Conservation (phyloP, 1,139 yeast species). For the Nakaseomyces glabratus region DNA sequence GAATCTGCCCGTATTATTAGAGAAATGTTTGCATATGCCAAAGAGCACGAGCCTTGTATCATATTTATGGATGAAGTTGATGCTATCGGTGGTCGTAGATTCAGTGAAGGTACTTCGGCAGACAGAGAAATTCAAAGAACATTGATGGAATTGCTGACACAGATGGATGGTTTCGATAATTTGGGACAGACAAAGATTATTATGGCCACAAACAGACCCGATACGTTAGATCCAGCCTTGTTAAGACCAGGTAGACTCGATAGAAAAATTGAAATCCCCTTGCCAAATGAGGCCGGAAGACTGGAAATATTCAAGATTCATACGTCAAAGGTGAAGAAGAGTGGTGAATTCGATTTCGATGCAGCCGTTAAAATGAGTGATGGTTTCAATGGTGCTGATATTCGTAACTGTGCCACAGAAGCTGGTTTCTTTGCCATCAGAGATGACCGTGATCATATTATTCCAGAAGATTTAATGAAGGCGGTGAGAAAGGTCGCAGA, state of each 20-base stretch:
- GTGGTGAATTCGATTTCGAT: constrained; percentile 95
- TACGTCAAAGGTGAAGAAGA: constrained; percentile 74
- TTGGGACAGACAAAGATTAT: constrained; percentile 96
- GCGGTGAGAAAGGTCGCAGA: constrained; percentile 98
- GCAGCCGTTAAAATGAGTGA: constrained; percentile 97
- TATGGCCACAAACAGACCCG: constrained; percentile 99
- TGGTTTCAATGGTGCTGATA: constrained; percentile 98
- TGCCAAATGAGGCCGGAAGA: constrained; percentile 96
- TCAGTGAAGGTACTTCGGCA: constrained; percentile 97
- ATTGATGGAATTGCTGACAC: constrained; percentile 92
- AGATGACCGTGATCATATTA: constrained; percentile 90
- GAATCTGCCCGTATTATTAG: constrained; percentile 94
- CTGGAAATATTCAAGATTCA: constrained; percentile 93
- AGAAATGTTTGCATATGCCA: constrained; percentile 98
- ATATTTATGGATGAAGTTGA: constrained; percentile 99
- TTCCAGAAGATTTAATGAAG: constrained; percentile 91
- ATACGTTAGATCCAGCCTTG: constrained; percentile 97
- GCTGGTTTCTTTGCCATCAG: constrained; percentile 98
- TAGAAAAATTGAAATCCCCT: constrained; percentile 89
- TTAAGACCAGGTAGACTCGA: constrained; percentile 98
- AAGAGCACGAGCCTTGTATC: constrained; percentile 97
- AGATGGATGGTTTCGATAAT: constrained; percentile 98
- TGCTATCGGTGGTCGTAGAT: constrained; percentile 98
- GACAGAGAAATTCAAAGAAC: constrained; percentile 99
- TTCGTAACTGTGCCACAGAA: constrained; percentile 95